Percentiles rank a stretch among this genome's conserved stretches.
These are phyloP conservation scores for Aphelidium insulamus DNA, from an alignment of 371 early-diverging fungal genomes.

Conservation along the genomic window DNA sequence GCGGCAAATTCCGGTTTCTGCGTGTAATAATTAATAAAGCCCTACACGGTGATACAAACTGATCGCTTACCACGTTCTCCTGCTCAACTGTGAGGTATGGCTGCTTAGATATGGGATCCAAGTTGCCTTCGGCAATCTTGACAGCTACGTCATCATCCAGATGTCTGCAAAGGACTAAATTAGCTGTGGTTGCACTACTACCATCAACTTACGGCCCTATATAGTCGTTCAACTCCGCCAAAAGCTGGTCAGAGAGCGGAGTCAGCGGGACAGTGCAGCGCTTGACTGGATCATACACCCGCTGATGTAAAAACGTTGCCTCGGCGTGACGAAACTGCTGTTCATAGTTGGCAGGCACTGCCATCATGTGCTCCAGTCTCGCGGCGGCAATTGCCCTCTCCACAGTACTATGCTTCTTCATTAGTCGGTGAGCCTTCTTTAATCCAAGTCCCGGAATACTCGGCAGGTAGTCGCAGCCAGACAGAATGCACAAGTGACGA, in stretches of 20 bases:
- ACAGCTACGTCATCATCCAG: no score
- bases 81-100: no score
- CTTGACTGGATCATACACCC: conserved; percentile 41
- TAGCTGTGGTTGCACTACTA: no score
- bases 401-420: conserved; percentile 20
- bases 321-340: conserved; percentile 41
- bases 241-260: conserved; percentile 14
- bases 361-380: conserved; percentile 7
- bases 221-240: conserved; percentile 9
- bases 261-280: conserved; percentile 25
- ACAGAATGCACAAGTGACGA: conserved; percentile 77
- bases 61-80: no score
- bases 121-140: no score
- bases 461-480: conserved; percentile 91
- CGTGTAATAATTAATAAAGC: no score
- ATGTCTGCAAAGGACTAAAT: no score
- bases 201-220: conserved; percentile 25
- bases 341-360: conserved; percentile 29
- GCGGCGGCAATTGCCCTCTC: conserved; percentile 13
- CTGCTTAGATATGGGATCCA: no score
- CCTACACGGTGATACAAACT: no score
- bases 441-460: conserved; percentile 71
- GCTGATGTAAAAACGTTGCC: conserved; percentile 52
- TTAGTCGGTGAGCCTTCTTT: conserved; percentile 46
- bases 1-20: no score